These are phyloP conservation scores for Colletotrichum destructivum DNA, from an alignment of 2,329 filamentous ascomycete genomes.

Conservation along the genomic window DNA sequence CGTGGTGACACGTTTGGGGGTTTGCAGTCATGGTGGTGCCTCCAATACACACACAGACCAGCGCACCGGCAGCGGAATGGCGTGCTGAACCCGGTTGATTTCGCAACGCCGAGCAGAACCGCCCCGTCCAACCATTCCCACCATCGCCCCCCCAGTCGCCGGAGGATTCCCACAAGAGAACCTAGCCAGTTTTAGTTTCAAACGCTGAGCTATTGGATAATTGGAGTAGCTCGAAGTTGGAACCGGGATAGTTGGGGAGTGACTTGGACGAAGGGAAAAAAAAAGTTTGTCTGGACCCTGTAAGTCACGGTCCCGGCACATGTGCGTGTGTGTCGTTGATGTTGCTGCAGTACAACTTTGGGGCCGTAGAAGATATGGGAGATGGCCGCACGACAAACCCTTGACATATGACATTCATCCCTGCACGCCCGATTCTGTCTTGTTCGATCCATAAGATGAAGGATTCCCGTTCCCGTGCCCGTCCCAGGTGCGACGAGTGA, in stretches of 20 bases:
- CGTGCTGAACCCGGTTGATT: slow-evolving; percentile 39
- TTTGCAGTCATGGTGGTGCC: no score
- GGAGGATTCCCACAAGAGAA: slow-evolving; percentile 11
- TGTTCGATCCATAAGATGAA: slow-evolving; percentile 31
- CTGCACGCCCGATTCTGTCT: not conserved
- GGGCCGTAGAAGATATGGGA: not conserved
- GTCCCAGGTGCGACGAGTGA: not conserved
- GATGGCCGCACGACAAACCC: not conserved
- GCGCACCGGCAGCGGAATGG: slow-evolving; percentile 37
- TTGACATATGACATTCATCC: slow-evolving; percentile 22
- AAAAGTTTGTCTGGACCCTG: slow-evolving; percentile 38
- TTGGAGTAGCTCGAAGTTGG: not conserved
- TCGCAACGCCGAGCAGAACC: slow-evolving; percentile 22
- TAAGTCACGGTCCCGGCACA: slow-evolving; percentile 9
- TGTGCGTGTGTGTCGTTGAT: not conserved
- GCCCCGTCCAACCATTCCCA: not conserved
- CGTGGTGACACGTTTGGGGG: not conserved
- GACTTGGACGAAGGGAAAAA: not conserved
- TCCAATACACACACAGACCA: not conserved
- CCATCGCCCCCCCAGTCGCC: slow-evolving; percentile 11
- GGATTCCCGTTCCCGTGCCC: slow-evolving; percentile 14
- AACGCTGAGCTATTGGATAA: slow-evolving; percentile 10
- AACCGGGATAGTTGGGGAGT: not conserved
- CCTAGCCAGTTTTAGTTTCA: slow-evolving; percentile 1
- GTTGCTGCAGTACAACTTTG: no score